Evolutionary conservation across 345 rosid species (phyloP).

Genomic region (Anacardium occidentale): DNA sequence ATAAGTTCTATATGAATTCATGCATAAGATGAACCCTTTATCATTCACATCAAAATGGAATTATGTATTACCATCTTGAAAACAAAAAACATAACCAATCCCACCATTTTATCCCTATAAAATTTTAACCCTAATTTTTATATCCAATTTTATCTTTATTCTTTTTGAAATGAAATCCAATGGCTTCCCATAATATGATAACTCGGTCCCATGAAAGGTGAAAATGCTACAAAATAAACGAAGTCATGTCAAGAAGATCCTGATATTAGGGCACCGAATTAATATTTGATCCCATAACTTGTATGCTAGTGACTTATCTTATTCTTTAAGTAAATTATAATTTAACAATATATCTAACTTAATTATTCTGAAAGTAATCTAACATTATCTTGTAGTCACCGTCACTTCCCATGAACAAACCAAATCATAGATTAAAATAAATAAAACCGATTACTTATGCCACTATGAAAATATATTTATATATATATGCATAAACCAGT

Average conservation of each 20-base stretch:
- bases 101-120: too few relatives aligned
- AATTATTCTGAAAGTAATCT: slow-evolving; percentile 29
- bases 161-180: too few relatives aligned
- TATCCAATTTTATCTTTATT: too few relatives aligned
- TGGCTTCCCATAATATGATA: not conserved
- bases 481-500: too few relatives aligned
- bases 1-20: too few relatives aligned
- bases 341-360: slow-evolving; percentile 5
- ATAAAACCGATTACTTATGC: too few relatives aligned
- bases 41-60: too few relatives aligned
- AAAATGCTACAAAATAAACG: not conserved
- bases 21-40: too few relatives aligned
- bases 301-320: slow-evolving; percentile 39
- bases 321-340: slow-evolving; percentile 26
- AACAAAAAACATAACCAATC: too few relatives aligned
- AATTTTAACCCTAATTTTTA: too few relatives aligned
- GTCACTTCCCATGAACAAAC: slow-evolving; percentile 12
- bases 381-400: slow-evolving; percentile 31
- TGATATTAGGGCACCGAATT: not conserved
- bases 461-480: too few relatives aligned
- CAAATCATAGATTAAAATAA: not conserved
- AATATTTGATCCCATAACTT: slow-evolving; percentile 15
- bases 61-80: too few relatives aligned
- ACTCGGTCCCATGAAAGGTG: not conserved
- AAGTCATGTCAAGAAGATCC: not conserved